Conservation (phyloP, 1,139 yeast species). For the Lodderomyces orthopsilosis region DNA sequence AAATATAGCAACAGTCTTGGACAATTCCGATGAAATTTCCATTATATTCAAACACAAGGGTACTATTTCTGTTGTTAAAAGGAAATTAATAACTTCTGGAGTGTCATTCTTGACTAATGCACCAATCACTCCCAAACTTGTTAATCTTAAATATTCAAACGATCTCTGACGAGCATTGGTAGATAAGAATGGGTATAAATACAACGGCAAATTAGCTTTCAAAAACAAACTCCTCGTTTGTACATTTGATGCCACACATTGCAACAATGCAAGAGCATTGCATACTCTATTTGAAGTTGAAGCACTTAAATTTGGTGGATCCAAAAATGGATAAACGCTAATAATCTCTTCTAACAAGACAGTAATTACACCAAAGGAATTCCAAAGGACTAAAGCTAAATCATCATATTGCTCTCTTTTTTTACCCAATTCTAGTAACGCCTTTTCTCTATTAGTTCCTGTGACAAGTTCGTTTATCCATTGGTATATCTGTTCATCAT, state of each 20-base stretch:
- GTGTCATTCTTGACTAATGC: conserved; percentile 95
- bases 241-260: conserved; percentile 94
- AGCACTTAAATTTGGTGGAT: conserved; percentile 84
- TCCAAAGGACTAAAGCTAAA: conserved; percentile 89
- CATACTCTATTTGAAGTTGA: conserved; percentile 92
- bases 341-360: conserved; percentile 85
- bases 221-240: conserved; percentile 83
- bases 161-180: conserved; percentile 90
- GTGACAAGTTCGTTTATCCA: conserved; percentile 90
- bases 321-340: conserved; percentile 81
- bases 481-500: conserved; percentile 82
- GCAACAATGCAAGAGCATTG: conserved; percentile 89
- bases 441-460: conserved; percentile 90
- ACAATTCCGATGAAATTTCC: conserved; percentile 92
- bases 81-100: conserved; percentile 87
- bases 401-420: conserved; percentile 94
- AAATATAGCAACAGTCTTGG: conserved; percentile 94
- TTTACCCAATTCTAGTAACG: conserved; percentile 85
- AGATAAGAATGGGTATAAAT: conserved; percentile 87
- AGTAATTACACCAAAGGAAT: conserved; percentile 95
- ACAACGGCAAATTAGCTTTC: conserved; percentile 88
- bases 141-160: conserved; percentile 86
- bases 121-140: conserved; percentile 94
- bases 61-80: conserved; percentile 90
- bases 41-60: conserved; percentile 91